Evolutionary conservation across 2,329 filamentous ascomycete genomes (phyloP), one percentile per base, ranked within the genome.

Genomic region (Aureobasidium sp.): DNA sequence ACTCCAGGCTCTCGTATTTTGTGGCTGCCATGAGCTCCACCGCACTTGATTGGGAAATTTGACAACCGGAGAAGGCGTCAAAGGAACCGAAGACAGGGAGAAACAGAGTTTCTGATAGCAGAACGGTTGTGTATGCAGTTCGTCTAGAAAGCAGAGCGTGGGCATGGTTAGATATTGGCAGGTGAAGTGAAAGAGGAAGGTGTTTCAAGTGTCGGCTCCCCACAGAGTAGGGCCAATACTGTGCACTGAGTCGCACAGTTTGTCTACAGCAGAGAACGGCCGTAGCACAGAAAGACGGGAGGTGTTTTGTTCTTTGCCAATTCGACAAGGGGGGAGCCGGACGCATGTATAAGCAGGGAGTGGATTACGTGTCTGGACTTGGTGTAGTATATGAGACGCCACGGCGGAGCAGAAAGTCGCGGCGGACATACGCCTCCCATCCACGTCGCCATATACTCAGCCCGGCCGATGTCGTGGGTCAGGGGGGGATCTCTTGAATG

Each of bases 1-100:
- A 57, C 53, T 57, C 53, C n/a, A 35, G 29, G 37, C 53, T 53
- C 15, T 57, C 53, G 53, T 57, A 57, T 57, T 57, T 21, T n/a
- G 53, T 57, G 53, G 53, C 53, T 57, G 53, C 40, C 38, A 57
- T 19, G 10, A 35, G 37, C 25, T 45, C 53, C 53, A 57, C 53
- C 21, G 38, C 40, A 21, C 38, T 35, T 17, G 19, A 42, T 54
- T 25, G 40, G 53, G 40, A 43, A 45, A 57, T 57, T 57, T 45
- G 53, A 45, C 11, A 29, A 7, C 29, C 27, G 6, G 19, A 45
- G 19, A 29, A 43, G 31, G n/a, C 17, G 4, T 45, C 19, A n/a
- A 17, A 33, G 25, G 19, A 45, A 40, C 37, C 53, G 27, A 45
- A 19, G 27, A 35, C 19, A n/a, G 37, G 53, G 27, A 57, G 38